These are phyloP conservation scores for Coemansia sp. DNA, from an alignment of 192 early-diverging fungal species.

Conservation along the genomic window DNA sequence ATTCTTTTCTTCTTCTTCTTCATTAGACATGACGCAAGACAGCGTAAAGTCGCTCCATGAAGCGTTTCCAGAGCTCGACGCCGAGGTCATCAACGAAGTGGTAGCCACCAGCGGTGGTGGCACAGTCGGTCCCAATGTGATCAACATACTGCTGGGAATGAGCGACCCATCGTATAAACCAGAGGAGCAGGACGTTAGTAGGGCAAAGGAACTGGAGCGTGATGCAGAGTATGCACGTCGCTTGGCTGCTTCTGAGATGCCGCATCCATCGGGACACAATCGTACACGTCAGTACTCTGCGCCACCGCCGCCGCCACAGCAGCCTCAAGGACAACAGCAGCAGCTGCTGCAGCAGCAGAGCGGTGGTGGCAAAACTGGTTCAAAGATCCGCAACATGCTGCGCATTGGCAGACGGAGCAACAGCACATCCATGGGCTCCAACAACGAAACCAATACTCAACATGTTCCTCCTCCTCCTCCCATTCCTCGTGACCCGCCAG, in stretches of 20 bases:
- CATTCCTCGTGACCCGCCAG: not conserved
- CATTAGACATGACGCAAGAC: slow-evolving; percentile 24
- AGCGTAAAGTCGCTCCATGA: slow-evolving; percentile 22
- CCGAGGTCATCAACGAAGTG: slow-evolving; percentile 29
- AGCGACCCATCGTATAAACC: slow-evolving; percentile 40
- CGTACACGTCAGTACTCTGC: not conserved
- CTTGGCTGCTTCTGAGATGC: slow-evolving; percentile 31
- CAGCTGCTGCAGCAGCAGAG: slow-evolving; percentile 3
- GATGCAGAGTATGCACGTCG: slow-evolving; percentile 30
- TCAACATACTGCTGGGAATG: slow-evolving; percentile 31
- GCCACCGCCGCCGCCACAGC: not conserved
- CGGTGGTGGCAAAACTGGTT: not conserved
- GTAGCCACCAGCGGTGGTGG: slow-evolving; percentile 23
- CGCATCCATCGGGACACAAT: not conserved
- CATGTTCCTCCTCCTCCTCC: not conserved
- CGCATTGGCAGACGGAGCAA: slow-evolving; percentile 17
- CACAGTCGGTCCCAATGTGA: slow-evolving; percentile 11
- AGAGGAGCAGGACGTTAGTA: slow-evolving; percentile 10
- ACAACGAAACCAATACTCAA: not conserved
- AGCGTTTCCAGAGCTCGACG: slow-evolving; percentile 42
- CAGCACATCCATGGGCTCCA: slow-evolving; percentile 3
- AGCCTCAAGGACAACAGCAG: not conserved
- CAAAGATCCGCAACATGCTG: slow-evolving; percentile 42
- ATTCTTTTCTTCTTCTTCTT: not conserved
- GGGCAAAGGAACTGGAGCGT: slow-evolving; percentile 11